These are phyloP conservation scores for Dissophora ornata DNA, from an alignment of 192 early-diverging fungal species.

Conservation along the genomic window DNA sequence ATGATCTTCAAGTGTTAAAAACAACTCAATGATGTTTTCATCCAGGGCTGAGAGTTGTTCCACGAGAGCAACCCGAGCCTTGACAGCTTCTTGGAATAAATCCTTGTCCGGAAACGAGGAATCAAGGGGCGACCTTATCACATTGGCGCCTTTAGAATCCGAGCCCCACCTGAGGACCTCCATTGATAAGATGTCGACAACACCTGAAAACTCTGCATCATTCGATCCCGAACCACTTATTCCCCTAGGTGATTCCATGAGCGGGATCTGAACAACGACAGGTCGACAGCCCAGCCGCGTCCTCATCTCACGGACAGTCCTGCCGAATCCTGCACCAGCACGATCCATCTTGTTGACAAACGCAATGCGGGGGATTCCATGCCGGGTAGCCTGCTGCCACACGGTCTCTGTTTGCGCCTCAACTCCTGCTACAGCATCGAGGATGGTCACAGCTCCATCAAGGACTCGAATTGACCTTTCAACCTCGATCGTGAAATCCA, in stretches of 20 bases:
- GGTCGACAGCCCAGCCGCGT: slow-evolving; percentile 69
- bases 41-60: slow-evolving; percentile 88
- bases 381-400: slow-evolving; percentile 88
- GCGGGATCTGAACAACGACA: slow-evolving; percentile 80
- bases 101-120: slow-evolving; percentile 38
- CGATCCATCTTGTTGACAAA: slow-evolving; percentile 99
- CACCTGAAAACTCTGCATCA: slow-evolving; percentile 65
- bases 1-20: slow-evolving; percentile 85
- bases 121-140: slow-evolving; percentile 49
- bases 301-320: slow-evolving; percentile 68
- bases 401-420: slow-evolving; percentile 98
- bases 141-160: slow-evolving; percentile 58
- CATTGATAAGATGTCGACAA: slow-evolving; percentile 84
- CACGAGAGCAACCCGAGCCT: slow-evolving; percentile 76
- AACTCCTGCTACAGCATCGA: slow-evolving; percentile 97
- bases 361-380: slow-evolving; percentile 82
- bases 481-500: slow-evolving; percentile 97
- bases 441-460: slow-evolving; percentile 92
- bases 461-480: slow-evolving; percentile 91
- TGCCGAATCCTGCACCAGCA: slow-evolving; percentile 74
- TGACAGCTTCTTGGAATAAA: slow-evolving; percentile 59
- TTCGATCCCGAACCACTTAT: slow-evolving; percentile 25
- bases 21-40: slow-evolving; percentile 84
- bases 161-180: slow-evolving; percentile 71
- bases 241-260: slow-evolving; percentile 52